Percentiles rank a stretch among this genome's conserved stretches.
phyloP scores from a whole-genome alignment of 768 basidiomycete species.

The Sporobolomyces phaffii region DNA sequence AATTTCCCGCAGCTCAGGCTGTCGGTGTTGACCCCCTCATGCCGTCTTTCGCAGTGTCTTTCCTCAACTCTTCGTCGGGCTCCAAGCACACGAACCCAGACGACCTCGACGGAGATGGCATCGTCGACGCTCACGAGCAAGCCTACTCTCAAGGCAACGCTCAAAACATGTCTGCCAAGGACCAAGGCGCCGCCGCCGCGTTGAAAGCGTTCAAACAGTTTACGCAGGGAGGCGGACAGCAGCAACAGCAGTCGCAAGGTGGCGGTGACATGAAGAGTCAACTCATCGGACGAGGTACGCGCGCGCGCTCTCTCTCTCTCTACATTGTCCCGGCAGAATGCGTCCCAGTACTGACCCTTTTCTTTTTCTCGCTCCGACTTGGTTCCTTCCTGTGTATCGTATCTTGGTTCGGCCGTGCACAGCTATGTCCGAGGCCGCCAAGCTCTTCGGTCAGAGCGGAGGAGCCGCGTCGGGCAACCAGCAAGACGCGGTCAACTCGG shows the following conservation, averaged over 20 bases:
- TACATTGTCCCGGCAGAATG: too few species aligned
- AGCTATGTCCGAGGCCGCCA: constrained; percentile 33
- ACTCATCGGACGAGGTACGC: constrained; percentile 28
- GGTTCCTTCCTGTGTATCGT: too few species aligned
- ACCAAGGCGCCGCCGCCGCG: constrained; percentile 23
- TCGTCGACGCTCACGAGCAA: constrained; percentile 28
- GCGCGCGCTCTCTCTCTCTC: too few species aligned
- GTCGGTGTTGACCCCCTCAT: not conserved
- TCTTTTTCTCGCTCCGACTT: too few species aligned
- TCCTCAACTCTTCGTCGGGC: constrained; percentile 3
- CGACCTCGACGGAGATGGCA: constrained; percentile 28
- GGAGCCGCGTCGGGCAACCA: constrained; percentile 10
- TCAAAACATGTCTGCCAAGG: not conserved
- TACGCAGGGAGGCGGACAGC: not conserved
- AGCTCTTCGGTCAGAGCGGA: constrained; percentile 32
- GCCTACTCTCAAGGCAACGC: constrained; percentile 15
- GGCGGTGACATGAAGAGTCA: constrained; percentile 25
- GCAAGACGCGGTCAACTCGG: constrained; percentile 31
- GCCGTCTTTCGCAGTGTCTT: constrained; percentile 13
- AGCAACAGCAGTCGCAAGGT: not conserved
- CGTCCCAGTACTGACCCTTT: too few species aligned
- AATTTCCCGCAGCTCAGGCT: not conserved
- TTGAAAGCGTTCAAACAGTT: constrained; percentile 34
- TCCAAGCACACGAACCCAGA: constrained; percentile 4
- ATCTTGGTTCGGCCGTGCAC: too few species aligned